Base-by-base conservation (phyloP, 2,329 filamentous ascomycete species). In the Penicillium glabrum region DNA sequence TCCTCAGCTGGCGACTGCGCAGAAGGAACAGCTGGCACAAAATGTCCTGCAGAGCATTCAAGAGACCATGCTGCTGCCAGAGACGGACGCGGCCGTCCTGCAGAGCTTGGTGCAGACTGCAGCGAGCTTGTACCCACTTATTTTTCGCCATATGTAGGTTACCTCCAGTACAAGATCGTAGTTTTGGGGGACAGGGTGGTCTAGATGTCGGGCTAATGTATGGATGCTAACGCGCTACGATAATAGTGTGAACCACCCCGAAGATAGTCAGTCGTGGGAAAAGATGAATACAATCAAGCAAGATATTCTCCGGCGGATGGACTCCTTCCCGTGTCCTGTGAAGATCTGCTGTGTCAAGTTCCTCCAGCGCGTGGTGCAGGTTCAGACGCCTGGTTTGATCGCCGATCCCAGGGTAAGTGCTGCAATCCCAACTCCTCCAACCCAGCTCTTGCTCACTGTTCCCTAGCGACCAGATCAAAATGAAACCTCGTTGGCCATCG, bases 271-370 rank as follows among this genome's bases (percentile, higher is more conserved):
- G 56, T 86, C 89, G 46, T 99, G 95, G 95, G 89, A 95, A 70
- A 86, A 88, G 62, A 96, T 98, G 85, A 83, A 86, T 53, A 84
- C 87, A 11, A 93, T 98, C 76, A 99, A 99, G 79, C 86, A 89
- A 54, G 89, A 88, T 67, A 95, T 99, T 64, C 76, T 99, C 58
- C 86, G 86, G 58, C 86, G 95, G 69, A 97, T 96, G 93, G 93
- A 97, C 66, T 84, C 81, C 44, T 88, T 90, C 19, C 79, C 85
- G 14, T 83, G 88, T 13, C 89, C 91, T 3, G 85, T 98, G 61
- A 88, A 88, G 67, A 88, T 98, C 73, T 96, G 92, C 80, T 98
- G 95, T 79, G 89, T 98, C 82, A 99, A 99, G 76, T 99, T 99
- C 74, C 89, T 91, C 37, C 93, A 99, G 78, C 87, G 91, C 61